Conservation (phyloP, 1,284 basidiomycete genomes). For the Blastosporella zonata region DNA sequence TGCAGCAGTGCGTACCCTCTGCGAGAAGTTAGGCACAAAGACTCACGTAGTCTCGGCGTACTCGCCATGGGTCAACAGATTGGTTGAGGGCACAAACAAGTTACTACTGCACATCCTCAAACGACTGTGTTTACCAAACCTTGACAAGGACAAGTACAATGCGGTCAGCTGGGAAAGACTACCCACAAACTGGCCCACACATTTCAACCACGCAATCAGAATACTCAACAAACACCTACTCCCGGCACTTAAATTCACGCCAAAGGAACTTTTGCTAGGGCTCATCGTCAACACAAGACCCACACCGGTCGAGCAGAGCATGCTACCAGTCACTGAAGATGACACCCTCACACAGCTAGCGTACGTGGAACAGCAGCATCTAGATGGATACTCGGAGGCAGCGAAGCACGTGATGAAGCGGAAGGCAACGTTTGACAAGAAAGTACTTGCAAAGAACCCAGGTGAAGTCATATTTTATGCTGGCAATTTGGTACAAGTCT, state of each 20-base stretch:
- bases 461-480: conserved; percentile 35
- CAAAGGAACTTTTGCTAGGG: conserved; percentile 2
- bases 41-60: neutral
- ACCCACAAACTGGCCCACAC: neutral
- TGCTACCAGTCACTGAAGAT: neutral
- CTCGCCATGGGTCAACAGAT: neutral
- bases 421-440: neutral
- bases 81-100: no score
- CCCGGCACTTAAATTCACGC: conserved; percentile 6
- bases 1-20: neutral
- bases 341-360: conserved; percentile 13
- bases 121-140: no score
- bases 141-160: no score
- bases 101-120: no score
- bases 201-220: conserved; percentile 4
- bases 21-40: neutral
- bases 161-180: no score
- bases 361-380: conserved; percentile 24
- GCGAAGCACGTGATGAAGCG: conserved; percentile 15
- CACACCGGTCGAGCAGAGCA: neutral
- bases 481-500: conserved; percentile 16
- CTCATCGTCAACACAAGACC: conserved; percentile 12
- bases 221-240: conserved; percentile 3
- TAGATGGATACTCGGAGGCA: conserved; percentile 23
- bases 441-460: conserved; percentile 23